These are phyloP conservation scores for Hygrophorus russula DNA, from an alignment of 768 basidiomycete genomes.

Conservation along the genomic window DNA sequence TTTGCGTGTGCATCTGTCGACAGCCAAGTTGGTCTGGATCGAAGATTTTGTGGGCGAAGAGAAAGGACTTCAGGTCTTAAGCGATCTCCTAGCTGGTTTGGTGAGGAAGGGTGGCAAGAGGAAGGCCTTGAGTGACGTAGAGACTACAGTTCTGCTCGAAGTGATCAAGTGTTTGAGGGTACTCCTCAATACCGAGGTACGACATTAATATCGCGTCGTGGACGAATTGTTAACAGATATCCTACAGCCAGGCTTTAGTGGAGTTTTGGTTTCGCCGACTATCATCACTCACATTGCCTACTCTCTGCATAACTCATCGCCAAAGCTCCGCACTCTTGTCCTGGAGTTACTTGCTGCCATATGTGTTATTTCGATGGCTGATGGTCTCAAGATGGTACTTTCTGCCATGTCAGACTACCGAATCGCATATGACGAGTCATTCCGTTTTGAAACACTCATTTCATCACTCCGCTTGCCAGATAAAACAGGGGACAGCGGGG, in stretches of 20 bases:
- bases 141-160: conserved; percentile 60
- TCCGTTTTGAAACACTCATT: conserved; percentile 74
- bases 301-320: conserved; percentile 51
- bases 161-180: conserved; percentile 71
- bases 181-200: conserved; percentile 76
- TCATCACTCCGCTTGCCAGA: conserved; percentile 48
- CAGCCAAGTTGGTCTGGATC: conserved; percentile 69
- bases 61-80: conserved; percentile 57
- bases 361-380: conserved; percentile 57
- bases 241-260: conserved; percentile 56
- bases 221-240: conserved; percentile 6
- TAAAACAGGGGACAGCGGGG: conserved; percentile 21
- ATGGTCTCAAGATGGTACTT: conserved; percentile 67
- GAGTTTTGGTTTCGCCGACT: conserved; percentile 49
- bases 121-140: conserved; percentile 48
- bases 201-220: conserved; percentile 12
- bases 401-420: conserved; percentile 75
- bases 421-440: conserved; percentile 55
- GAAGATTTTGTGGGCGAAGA: conserved; percentile 59
- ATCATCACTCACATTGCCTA: conserved; percentile 67
- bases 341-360: conserved; percentile 80
- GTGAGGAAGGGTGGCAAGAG: conserved; percentile 61
- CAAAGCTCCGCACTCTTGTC: conserved; percentile 57
- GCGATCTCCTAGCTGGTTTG: conserved; percentile 42
- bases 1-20: conserved; percentile 78